phyloP scores from a whole-genome alignment of 2,329 filamentous ascomycete species.

The Beauveria brongniartii region DNA sequence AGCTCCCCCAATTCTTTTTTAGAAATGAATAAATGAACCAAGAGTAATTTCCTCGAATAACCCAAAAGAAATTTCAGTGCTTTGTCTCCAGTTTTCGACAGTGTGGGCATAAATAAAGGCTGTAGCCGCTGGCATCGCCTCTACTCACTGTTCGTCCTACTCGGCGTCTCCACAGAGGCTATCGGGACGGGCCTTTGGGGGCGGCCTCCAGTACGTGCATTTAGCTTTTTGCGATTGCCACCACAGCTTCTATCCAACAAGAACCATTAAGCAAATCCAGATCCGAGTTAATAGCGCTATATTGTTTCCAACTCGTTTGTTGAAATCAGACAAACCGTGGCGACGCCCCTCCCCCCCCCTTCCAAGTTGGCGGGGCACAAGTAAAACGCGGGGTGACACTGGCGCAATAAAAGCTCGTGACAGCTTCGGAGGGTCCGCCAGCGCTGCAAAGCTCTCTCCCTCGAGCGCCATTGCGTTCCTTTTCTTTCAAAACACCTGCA shows the following conservation, averaged over 20 bases:
- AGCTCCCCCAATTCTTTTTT: too few relatives aligned
- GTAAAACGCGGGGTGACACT: constrained; percentile 2
- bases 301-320: neutral
- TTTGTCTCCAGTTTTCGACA: too few relatives aligned
- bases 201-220: neutral
- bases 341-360: neutral
- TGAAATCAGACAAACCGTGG: neutral
- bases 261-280: too few relatives aligned
- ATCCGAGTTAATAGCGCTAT: neutral
- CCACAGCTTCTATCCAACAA: too few relatives aligned
- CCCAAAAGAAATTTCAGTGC: too few relatives aligned
- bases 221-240: neutral
- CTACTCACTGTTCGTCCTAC: neutral
- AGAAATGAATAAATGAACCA: too few relatives aligned
- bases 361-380: constrained; percentile 3
- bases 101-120: too few relatives aligned
- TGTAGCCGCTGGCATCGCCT: neutral
- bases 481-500: neutral
- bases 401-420: neutral
- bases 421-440: neutral
- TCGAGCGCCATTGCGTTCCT: neutral
- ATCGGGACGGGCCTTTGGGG: neutral
- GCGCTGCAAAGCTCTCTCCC: neutral
- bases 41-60: too few relatives aligned
- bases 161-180: neutral